These are phyloP conservation scores for Crucihimalaya himalaica DNA, from an alignment of 345 rosid species.

Conservation along the genomic window DNA sequence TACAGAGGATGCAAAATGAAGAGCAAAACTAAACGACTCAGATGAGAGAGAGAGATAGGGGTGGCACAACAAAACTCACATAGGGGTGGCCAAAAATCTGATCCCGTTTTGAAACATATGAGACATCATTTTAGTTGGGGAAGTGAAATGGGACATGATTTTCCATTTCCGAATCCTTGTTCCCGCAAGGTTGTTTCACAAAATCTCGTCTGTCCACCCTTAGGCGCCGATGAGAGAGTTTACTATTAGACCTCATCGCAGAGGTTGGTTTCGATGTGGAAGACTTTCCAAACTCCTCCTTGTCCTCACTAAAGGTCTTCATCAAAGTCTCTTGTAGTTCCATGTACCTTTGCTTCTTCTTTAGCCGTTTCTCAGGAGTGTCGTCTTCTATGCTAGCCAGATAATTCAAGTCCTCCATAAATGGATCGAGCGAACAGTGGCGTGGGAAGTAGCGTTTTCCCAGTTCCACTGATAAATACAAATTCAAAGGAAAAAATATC, in stretches of 20 bases:
- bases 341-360: constrained; percentile 56
- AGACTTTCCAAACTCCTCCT: constrained; percentile 54
- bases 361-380: constrained; percentile 49
- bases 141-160: constrained; percentile 15
- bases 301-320: constrained; percentile 68
- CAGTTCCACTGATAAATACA: constrained; percentile 57
- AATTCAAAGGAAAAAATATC: neutral
- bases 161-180: neutral
- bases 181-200: neutral
- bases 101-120: neutral
- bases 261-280: constrained; percentile 39
- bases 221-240: constrained; percentile 27
- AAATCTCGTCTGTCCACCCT: constrained; percentile 15
- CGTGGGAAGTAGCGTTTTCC: constrained; percentile 79
- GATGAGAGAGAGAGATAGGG: neutral
- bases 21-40: neutral
- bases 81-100: neutral
- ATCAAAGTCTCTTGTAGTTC: constrained; percentile 62
- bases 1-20: neutral
- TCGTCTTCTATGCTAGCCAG: constrained; percentile 58
- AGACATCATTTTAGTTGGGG: neutral
- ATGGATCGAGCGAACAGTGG: constrained; percentile 74
- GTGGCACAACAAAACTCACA: constrained; percentile 13
- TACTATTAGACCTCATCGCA: neutral
- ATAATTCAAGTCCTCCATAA: constrained; percentile 70